Evolutionary conservation across 805 yeast genomes (phyloP), one percentile per base, ranked within the genome.

Genomic region (Ogataea pignaliae): DNA sequence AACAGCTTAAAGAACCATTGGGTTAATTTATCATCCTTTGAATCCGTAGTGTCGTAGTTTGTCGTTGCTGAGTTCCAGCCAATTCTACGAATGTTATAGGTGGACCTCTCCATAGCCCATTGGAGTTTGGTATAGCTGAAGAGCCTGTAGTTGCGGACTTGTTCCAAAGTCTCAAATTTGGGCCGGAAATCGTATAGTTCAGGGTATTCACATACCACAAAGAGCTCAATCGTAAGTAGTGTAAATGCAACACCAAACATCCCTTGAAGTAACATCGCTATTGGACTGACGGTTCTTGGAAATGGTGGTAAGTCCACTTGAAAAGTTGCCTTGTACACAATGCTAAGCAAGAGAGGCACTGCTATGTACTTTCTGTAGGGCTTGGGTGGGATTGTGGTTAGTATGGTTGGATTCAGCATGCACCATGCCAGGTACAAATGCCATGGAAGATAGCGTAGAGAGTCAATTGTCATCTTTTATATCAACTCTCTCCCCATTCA

Each of bases 1-100:
- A 44, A 7, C 9, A 34, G 18, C 10, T 26, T 12, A 13, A 18
- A 33, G n/a, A 35, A 29, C 45, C 43, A 43, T 11, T 29, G 21
- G 4, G 4, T 4, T 21, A 21, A 21, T 7, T 5, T 21, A 3
- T 10, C 13, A 10, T 29, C 29, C 7, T n/a, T 12, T 21, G 34
- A 16, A 12, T 35, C 14, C n/a, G 36, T 16, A 26, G 30, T 34
- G 9, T 2, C 5, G n/a, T 37, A 15, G 2, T 35, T 39, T 14
- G 36, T 43, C 13, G 45, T 16, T 30, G 42, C 43, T 50, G 48
- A 47, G 33, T 47, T 52, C 54, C 55, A 52, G 2, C 52, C 52
- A 17, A 47, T 30, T 3, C 55, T 54, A 10, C 46, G 38, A 10
- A 50, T 16, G 14, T 49, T 47, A 12, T 43, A 31, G n/a, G 35